Evolutionary conservation across 2,329 filamentous ascomycete genomes (phyloP).

Genomic region (Nemania sp.): DNA sequence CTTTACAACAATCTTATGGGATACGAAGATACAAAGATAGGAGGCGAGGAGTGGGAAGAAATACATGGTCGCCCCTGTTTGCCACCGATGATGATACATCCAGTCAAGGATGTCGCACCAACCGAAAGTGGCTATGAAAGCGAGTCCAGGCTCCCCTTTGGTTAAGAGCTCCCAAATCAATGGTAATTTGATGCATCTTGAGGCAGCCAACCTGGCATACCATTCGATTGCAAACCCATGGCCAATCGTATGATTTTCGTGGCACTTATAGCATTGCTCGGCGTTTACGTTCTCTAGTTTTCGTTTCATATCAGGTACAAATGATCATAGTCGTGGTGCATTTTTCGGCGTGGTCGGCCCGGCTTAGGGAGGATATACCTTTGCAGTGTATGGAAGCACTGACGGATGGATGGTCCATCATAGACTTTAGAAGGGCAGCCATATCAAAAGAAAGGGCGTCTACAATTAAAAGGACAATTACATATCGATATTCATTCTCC

Average conservation of each 20-base stretch:
- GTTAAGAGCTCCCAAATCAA: slow-evolving; percentile 13
- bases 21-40: slow-evolving; percentile 57
- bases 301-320: slow-evolving; percentile 16
- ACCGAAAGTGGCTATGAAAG: slow-evolving; percentile 50
- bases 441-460: slow-evolving; percentile 8
- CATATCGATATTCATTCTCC: not conserved
- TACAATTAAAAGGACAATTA: not conserved
- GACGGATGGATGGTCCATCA: slow-evolving; percentile 19
- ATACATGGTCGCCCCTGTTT: slow-evolving; percentile 59
- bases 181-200: not conserved
- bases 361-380: slow-evolving; percentile 25
- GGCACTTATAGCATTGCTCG: slow-evolving; percentile 24
- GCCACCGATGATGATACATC: slow-evolving; percentile 62
- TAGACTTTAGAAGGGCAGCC: slow-evolving; percentile 20
- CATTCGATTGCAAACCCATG: not conserved
- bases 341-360: slow-evolving; percentile 17
- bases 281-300: slow-evolving; percentile 22
- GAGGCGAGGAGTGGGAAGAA: slow-evolving; percentile 60
- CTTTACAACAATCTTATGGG: slow-evolving; percentile 68
- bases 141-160: slow-evolving; percentile 46
- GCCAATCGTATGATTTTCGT: slow-evolving; percentile 8
- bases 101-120: slow-evolving; percentile 60
- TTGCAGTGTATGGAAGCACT: slow-evolving; percentile 18
- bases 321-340: slow-evolving; percentile 11
- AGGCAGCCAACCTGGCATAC: not conserved